Base-by-base conservation (phyloP, 2,329 filamentous ascomycete genomes). In the Emergomyces orientalis region DNA sequence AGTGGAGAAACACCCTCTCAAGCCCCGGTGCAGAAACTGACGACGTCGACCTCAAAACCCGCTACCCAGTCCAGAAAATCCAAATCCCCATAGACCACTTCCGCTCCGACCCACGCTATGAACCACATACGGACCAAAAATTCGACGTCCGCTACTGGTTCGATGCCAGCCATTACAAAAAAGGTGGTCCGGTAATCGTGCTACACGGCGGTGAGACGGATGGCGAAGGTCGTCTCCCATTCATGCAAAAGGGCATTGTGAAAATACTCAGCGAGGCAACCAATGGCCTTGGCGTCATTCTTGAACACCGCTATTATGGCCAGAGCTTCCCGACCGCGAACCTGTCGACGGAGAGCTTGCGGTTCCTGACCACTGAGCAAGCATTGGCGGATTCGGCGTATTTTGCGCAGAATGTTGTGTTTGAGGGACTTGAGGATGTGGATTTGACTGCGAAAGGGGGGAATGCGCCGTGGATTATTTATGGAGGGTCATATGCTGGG, bases 291-390 rank as follows among this genome's bases (percentile, higher is more conserved):
- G 90, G 87, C 2, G 88, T 96, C 2, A 83, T 96, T 56, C 81
- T 96, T 2, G 91, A 96, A 77, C 91, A 96, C 71, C 85, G 91
- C 37, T 96, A 95, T 79, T 96, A 96, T 71, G 91, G 91, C 62
- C 81, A 80, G 14, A 92, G 88, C 71, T 86, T 87, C 62, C 90
- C 90, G 0, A 83, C 84, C 0, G 73, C 80, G 0, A 82, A 92
- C 69, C 79, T 93, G 25, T 82, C 82, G 0, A 87, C 85, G 0
- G 77, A 88, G 71, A 92, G 84, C 68, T 76, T 95, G 66, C 86
- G 91, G 2, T 96, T 94, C 78, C 78, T 96, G 70, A 88, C 89
- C 0, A 94, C 90, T 0, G 88, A 92, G 68, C 91, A 96, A 73
- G 86, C 90, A 0, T 73, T 95, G 47, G 90, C 90, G 8, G 91